Conservation (phyloP, 441 rosid genomes). For the Populus trichocarpa region DNA sequence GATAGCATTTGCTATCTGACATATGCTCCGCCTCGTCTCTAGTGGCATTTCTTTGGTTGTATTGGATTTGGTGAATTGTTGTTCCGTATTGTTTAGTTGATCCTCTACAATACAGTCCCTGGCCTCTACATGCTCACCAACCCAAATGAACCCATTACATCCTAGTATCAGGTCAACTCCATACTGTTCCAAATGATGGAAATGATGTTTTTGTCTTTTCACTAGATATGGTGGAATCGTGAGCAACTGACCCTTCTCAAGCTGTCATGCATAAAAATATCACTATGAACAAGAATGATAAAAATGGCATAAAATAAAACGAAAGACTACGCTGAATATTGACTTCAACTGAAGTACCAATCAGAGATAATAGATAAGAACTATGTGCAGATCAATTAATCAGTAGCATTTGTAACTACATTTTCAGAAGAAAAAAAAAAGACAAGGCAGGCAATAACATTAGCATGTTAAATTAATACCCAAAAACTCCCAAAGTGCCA, state of each 20-base stretch:
- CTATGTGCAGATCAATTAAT: no score
- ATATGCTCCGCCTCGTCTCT: constrained; percentile 67
- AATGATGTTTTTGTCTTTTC: constrained; percentile 83
- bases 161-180: constrained; percentile 86
- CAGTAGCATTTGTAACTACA: no score
- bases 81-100: constrained; percentile 38
- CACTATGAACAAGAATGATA: not conserved
- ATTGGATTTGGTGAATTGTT: constrained; percentile 22
- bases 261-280: constrained; percentile 36
- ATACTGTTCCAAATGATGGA: constrained; percentile 60
- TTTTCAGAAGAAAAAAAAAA: no score
- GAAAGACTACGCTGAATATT: not conserved
- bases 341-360: not conserved
- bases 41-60: constrained; percentile 26
- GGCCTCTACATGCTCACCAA: constrained; percentile 72
- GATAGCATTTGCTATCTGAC: constrained; percentile 74
- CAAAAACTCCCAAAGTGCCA: not conserved
- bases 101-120: constrained; percentile 51
- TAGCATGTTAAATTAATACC: not conserved
- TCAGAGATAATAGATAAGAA: no score
- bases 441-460: not conserved
- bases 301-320: not conserved
- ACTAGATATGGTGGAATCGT: constrained; percentile 69
- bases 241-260: constrained; percentile 83
- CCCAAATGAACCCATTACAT: constrained; percentile 89